Base-by-base conservation (phyloP, 129 eudicot species). In the Helianthus annuus region DNA sequence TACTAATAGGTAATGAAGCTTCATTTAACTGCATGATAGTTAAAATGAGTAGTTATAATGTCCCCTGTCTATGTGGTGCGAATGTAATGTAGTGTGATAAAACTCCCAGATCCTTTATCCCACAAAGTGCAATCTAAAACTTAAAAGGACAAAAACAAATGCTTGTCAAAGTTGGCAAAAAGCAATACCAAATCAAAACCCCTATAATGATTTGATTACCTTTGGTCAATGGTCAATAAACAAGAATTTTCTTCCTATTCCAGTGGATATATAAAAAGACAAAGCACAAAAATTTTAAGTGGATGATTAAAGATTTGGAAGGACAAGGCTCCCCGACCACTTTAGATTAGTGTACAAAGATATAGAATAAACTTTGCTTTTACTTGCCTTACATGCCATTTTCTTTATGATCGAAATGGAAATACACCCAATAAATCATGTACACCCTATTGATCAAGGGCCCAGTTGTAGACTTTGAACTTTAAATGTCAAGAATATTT, bases 251-350 rank as follows among this genome's bases (percentile, higher is more conserved):
- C 68, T 59, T 70, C 75, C 27, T 55, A 40, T 56, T 56, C 53
- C 7, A 45, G 19, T 45, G 19, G 76, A 24, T 27, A 27, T 27
- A 45, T 51, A 11, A 39, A 49, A 32, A 22, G 63, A 46, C 60
- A 60, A 60, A 73, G 15, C 34, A 13, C 16, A 15, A 61, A 48
- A 61, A 73, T 44, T 73, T 48, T 34, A 61, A 34, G 51, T 73
- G 48, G 38, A 15, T 73, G 77, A 73, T 73, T 61, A 48, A 73
- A 73, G 77, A 73, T 73, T 29, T 73, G 69, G 22, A 60, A 61
- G 61, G 69, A 48, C 48, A 73, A 48, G 70, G 49, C 17, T 63
- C 51, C 70, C 61, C 61, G 29, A 27, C 3, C 61, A 48, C 61
- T 61, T 71, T 48, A 51, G 49, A 60, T 27, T 60, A 45, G 34